Evolutionary conservation across 2,329 filamentous ascomycete genomes (phyloP).

Genomic region (Tolypocladium tropicale): DNA sequence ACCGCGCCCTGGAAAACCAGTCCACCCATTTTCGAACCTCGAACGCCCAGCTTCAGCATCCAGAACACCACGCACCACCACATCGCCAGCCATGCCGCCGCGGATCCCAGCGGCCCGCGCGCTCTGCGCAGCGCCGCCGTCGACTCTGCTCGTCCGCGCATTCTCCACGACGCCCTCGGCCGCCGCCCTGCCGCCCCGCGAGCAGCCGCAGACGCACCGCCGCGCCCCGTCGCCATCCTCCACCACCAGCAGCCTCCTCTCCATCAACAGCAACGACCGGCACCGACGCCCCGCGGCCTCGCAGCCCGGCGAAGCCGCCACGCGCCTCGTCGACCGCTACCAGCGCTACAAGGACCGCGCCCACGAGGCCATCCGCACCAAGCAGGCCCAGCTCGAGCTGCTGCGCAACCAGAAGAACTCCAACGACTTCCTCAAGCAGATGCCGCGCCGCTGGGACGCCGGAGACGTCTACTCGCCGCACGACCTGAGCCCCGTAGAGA

Average conservation of each 20-base stretch:
- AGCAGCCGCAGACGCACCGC: constrained; percentile 3
- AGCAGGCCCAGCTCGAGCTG: constrained; percentile 24
- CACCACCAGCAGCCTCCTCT: constrained; percentile 13
- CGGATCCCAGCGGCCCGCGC: neutral
- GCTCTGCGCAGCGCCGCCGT: neutral
- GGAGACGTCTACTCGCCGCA: constrained; percentile 90
- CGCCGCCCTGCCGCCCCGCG: constrained; percentile 14
- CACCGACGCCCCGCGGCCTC: constrained; percentile 1
- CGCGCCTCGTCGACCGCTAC: constrained; percentile 16
- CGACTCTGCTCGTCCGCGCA: constrained; percentile 11
- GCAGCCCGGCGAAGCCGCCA: constrained; percentile 16
- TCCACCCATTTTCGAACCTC: constrained; percentile 1
- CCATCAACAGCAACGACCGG: constrained; percentile 11
- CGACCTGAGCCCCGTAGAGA: constrained; percentile 70
- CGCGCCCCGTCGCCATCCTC: constrained; percentile 4
- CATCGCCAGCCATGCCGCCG: constrained; percentile 2
- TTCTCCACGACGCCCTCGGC: constrained; percentile 19
- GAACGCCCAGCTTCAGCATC: neutral
- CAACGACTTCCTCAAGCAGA: constrained; percentile 49
- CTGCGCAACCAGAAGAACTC: constrained; percentile 28
- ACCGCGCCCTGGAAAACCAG: neutral
- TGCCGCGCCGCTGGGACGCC: constrained; percentile 58
- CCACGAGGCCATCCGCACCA: constrained; percentile 12
- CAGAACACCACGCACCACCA: neutral
- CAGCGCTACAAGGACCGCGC: constrained; percentile 14